A percentile compares a stretch with the other conserved stretches of the same genome.
These are phyloP conservation scores for Wallemia hederae DNA, from an alignment of 1,284 basidiomycete genomes.

Conservation along the genomic window DNA sequence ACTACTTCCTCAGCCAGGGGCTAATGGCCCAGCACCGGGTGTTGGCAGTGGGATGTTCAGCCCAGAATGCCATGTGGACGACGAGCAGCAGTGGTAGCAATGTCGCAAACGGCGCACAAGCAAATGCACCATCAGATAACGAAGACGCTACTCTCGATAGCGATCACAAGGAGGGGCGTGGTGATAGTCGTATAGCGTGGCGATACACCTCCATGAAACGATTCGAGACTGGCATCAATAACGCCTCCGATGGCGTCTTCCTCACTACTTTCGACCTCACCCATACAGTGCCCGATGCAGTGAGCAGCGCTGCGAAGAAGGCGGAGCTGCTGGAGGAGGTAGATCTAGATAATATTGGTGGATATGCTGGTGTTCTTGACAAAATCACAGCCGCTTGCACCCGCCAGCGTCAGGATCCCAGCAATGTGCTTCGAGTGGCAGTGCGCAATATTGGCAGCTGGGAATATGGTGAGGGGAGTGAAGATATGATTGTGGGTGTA, in stretches of 20 bases:
- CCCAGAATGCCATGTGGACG: conserved; percentile 24
- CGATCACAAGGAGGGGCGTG: conserved; percentile 19
- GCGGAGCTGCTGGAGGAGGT: conserved; percentile 2
- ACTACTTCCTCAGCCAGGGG: conserved; percentile 68
- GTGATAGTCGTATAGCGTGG: conserved; percentile 71
- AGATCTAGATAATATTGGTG: background rate
- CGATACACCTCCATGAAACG: conserved; percentile 72
- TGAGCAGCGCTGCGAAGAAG: conserved; percentile 13
- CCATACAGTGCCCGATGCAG: conserved; percentile 23
- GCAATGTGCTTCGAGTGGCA: background rate
- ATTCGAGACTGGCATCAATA: conserved; percentile 52
- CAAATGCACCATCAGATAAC: conserved; percentile 10
- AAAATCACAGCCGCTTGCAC: background rate
- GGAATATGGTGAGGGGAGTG: background rate
- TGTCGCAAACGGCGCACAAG: conserved; percentile 5
- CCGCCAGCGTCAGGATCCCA: background rate
- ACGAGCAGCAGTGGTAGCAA: conserved; percentile 43
- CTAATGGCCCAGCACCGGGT: conserved; percentile 38
- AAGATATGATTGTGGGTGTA: background rate
- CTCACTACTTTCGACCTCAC: conserved; percentile 35
- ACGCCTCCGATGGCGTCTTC: conserved; percentile 5
- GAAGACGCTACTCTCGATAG: conserved; percentile 15
- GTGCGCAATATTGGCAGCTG: background rate
- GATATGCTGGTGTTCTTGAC: background rate
- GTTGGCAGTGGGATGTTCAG: conserved; percentile 33